These are phyloP conservation scores for Melastoma candidum DNA, from an alignment of 441 rosid species.

Conservation along the genomic window DNA sequence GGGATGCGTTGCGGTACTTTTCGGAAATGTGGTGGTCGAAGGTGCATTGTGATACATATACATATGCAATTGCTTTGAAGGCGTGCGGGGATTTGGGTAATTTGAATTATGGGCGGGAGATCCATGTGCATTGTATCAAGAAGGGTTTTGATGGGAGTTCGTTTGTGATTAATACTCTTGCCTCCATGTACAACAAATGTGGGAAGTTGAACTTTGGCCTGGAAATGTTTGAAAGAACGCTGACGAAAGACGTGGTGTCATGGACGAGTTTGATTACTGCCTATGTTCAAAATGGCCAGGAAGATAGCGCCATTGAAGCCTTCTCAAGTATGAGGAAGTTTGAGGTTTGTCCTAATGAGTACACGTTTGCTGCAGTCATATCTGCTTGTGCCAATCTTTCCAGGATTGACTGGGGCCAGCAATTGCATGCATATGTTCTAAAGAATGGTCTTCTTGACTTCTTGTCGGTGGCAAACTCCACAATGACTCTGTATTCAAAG, in stretches of 20 bases:
- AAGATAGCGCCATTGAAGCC: conserved; percentile 20
- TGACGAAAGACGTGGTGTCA: conserved; percentile 39
- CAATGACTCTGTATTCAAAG: too few relatives aligned
- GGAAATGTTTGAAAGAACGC: conserved; percentile 38
- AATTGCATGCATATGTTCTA: too few relatives aligned
- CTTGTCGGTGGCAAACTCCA: too few relatives aligned
- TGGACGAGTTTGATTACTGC: conserved; percentile 60
- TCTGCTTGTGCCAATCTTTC: too few relatives aligned
- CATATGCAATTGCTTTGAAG: conserved; percentile 56
- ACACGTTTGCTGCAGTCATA: too few relatives aligned
- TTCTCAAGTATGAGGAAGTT: conserved; percentile 29
- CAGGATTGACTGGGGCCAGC: too few relatives aligned
- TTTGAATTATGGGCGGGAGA: conserved; percentile 43
- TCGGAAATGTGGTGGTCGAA: conserved; percentile 41
- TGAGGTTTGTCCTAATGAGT: too few relatives aligned
- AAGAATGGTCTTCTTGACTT: too few relatives aligned
- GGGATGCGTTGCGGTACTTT: conserved; percentile 39
- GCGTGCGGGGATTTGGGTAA: conserved; percentile 36
- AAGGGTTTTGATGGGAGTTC: conserved; percentile 53
- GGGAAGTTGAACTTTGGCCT: conserved; percentile 38
- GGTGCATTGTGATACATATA: conserved; percentile 42
- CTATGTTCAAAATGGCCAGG: conserved; percentile 39
- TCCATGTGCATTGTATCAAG: conserved; percentile 43
- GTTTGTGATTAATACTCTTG: conserved; percentile 52
- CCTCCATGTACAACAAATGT: conserved; percentile 52